phyloP scores from a whole-genome alignment of 768 basidiomycete species.

The Tricholoma furcatifolium region DNA sequence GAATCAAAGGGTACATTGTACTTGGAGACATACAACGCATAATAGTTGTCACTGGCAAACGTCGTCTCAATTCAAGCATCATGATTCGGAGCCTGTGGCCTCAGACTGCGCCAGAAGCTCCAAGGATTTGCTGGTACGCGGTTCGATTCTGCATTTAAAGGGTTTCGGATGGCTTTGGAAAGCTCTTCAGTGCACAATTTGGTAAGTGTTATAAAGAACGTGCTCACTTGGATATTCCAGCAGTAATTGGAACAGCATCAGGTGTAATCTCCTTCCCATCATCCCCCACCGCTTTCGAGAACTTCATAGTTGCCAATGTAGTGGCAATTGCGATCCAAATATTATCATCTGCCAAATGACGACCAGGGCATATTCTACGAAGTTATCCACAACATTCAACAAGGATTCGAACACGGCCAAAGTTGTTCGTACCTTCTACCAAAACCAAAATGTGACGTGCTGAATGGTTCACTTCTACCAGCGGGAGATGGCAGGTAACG shows the following conservation, averaged over 20 bases:
- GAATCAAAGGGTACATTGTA: too few species aligned
- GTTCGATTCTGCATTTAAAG: conserved; percentile 23
- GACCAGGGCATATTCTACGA: conserved; percentile 32
- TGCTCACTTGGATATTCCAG: background rate
- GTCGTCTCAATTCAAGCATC: background rate
- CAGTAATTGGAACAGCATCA: background rate
- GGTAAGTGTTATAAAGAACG: background rate
- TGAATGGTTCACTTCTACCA: conserved; percentile 14
- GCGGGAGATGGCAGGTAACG: conserved; percentile 14
- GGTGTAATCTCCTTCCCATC: conserved; percentile 14
- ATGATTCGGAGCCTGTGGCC: background rate
- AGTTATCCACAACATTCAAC: background rate
- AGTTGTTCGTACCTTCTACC: conserved; percentile 9
- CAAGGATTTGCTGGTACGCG: conserved; percentile 15
- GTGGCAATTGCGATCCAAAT: conserved; percentile 23
- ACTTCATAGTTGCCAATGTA: conserved; percentile 10
- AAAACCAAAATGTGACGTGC: conserved; percentile 14
- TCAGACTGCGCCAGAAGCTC: background rate
- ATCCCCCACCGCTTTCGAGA: conserved; percentile 10
- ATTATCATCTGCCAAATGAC: conserved; percentile 38
- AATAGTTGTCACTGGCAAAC: too few species aligned
- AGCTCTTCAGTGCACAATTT: background rate
- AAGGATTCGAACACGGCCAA: background rate
- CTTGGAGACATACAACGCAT: too few species aligned
- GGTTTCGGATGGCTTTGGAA: conserved; percentile 22